A percentile compares a stretch with the other conserved stretches of the same genome.
Conservation (phyloP, 805 yeast genomes). For the Candida manassasensis region DNA sequence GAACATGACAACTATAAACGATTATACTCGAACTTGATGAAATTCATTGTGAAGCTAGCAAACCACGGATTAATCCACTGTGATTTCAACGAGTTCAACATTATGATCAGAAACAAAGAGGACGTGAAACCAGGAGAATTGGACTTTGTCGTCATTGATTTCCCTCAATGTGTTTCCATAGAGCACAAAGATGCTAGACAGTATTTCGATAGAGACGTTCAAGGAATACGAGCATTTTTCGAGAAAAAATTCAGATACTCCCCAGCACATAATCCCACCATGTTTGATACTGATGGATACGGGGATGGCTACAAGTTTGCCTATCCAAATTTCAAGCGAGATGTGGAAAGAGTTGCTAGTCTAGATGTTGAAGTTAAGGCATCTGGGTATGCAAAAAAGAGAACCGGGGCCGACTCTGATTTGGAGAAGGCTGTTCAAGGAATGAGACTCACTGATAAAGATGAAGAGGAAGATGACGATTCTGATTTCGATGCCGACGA, state of each 20-base stretch:
- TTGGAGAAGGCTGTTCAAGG: slow-evolving; percentile 71
- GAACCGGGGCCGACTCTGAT: slow-evolving; percentile 46
- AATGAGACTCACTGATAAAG: slow-evolving; percentile 47
- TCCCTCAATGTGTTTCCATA: slow-evolving; percentile 95
- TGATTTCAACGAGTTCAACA: slow-evolving; percentile 95
- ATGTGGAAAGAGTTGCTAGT: slow-evolving; percentile 60
- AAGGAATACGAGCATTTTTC: slow-evolving; percentile 82
- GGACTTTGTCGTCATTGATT: slow-evolving; percentile 90
- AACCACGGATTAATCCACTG: slow-evolving; percentile 92
- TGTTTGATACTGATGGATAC: slow-evolving; percentile 74
- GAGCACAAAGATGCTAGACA: slow-evolving; percentile 85
- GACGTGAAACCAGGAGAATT: slow-evolving; percentile 45
- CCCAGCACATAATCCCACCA: slow-evolving; percentile 62
- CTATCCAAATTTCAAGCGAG: slow-evolving; percentile 76
- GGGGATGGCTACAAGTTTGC: slow-evolving; percentile 76
- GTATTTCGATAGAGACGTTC: slow-evolving; percentile 89
- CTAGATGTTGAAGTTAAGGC: slow-evolving; percentile 89
- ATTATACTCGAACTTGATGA: slow-evolving; percentile 82
- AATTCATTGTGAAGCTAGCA: slow-evolving; percentile 76
- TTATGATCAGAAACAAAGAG: slow-evolving; percentile 69
- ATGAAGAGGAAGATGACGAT: slow-evolving; percentile 24
- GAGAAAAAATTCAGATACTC: slow-evolving; percentile 68
- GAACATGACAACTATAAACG: slow-evolving; percentile 65
- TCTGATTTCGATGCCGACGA: slow-evolving; percentile 23
- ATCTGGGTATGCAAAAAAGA: slow-evolving; percentile 63